A percentile compares a stretch with the other conserved stretches of the same genome.
phyloP scores from a whole-genome alignment of 1,139 yeast species.

The Tardiomyces digboiensis region DNA sequence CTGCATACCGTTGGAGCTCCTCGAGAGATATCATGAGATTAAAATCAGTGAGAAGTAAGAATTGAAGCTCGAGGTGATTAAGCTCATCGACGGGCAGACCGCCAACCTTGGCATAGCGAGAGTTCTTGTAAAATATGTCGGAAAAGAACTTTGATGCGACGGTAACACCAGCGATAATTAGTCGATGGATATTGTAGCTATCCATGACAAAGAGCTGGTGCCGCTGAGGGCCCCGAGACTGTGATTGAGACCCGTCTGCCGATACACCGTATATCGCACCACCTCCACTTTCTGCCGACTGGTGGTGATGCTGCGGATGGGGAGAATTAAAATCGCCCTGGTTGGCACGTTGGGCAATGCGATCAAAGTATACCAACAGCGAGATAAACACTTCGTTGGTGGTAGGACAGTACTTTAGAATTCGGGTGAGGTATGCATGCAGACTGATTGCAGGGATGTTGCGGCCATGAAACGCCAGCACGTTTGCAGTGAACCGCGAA shows the following conservation, averaged over 20 bases:
- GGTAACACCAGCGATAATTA: conserved; percentile 93
- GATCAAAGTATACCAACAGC: conserved; percentile 83
- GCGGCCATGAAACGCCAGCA: conserved; percentile 89
- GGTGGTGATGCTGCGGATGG: no score
- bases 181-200: conserved; percentile 87
- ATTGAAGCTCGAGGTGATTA: conserved; percentile 87
- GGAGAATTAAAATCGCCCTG: conserved; percentile 22
- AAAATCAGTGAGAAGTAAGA: conserved; percentile 75
- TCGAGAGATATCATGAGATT: conserved; percentile 81
- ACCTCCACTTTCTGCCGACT: no score
- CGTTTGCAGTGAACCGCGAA: conserved; percentile 49
- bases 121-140: conserved; percentile 92
- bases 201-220: conserved; percentile 84
- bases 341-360: conserved; percentile 86
- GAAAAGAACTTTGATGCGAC: conserved; percentile 93
- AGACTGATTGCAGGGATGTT: conserved; percentile 91
- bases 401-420: conserved; percentile 93
- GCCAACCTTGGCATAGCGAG: conserved; percentile 95
- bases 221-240: no score
- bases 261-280: not conserved
- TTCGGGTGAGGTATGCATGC: conserved; percentile 82
- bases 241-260: conserved; percentile 6
- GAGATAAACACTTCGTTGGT: conserved; percentile 94
- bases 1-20: conserved; percentile 88
- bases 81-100: conserved; percentile 93